Evolutionary conservation across 208 protist species (phyloP), one percentile per base, ranked within the genome.

Genomic region (Leishmania arabica): DNA sequence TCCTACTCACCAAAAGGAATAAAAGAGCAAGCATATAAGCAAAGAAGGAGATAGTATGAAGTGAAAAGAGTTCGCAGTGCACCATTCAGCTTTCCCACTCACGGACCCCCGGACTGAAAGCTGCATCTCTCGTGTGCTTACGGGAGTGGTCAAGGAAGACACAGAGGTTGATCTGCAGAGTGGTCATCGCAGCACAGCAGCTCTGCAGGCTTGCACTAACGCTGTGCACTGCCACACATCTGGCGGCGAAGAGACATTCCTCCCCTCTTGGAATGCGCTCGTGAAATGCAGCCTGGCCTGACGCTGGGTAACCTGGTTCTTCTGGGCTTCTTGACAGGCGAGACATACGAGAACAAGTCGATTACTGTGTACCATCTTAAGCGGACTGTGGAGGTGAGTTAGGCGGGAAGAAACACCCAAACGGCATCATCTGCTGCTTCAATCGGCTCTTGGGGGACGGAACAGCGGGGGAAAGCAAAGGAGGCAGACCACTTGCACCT

Each of bases 291-390:
- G 7, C 51, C 24, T 73, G 9, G 42, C 11, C 24, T 51, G 45
- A 17, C 27, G 45, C 69, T 54, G 27, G 27, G 40, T 73, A 31
- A 5, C 7, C 69, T n/a, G 24, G 19, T 73, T 47, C 40, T 47
- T 49, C 65, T 71, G 40, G n/a, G 17, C 40, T 42, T 71, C 2
- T 47, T 27, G 45, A 73, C 3, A 53, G 45, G 45, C 3, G 69
- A 73, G 42, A 34, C 37, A 54, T 27, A 73, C 69, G 40, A 73
- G 31, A 53, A 54, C 17, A 47, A 3, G 65, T n/a, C 42, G 15
- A 73, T 51, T 54, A 73, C 27, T 17, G 51, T 45, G 69, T 73
- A 53, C 34, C 51, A 76, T 64, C 49, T 62, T 76, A 42, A 62
- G 72, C 72, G 71, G n/a, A 42, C 24, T 58, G 42, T 37, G 37